These are phyloP conservation scores for Talaromyces islandicus DNA, from an alignment of 2,329 filamentous ascomycete genomes.

Conservation along the genomic window DNA sequence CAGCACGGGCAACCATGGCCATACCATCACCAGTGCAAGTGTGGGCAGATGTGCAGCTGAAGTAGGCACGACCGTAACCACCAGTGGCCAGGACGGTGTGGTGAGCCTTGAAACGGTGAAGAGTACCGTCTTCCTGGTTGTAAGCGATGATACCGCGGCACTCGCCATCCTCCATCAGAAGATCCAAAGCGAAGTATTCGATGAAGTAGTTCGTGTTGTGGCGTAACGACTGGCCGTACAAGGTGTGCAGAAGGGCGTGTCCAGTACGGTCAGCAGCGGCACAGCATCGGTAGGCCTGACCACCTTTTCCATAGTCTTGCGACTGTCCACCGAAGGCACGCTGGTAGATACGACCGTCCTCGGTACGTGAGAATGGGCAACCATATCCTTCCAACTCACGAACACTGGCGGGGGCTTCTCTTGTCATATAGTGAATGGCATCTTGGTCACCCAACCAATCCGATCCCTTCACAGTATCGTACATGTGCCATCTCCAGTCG, in stretches of 20 bases:
- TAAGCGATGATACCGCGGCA: conserved; percentile 96
- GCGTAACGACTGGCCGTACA: conserved; percentile 92
- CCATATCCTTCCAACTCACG: conserved; percentile 97
- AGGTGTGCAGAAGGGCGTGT: conserved; percentile 94
- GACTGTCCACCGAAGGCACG: conserved; percentile 98
- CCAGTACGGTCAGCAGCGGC: conserved; percentile 95
- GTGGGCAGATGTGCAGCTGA: conserved; percentile 95
- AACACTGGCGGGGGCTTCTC: conserved; percentile 84
- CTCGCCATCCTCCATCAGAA: conserved; percentile 96
- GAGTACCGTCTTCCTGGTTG: conserved; percentile 97
- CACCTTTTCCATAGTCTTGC: conserved; percentile 90
- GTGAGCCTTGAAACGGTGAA: conserved; percentile 94
- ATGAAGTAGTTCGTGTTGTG: conserved; percentile 99
- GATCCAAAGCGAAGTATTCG: conserved; percentile 93
- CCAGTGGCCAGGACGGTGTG: conserved; percentile 96
- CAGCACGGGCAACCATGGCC: conserved; percentile 97
- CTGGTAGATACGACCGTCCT: conserved; percentile 97
- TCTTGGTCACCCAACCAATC: conserved; percentile 98
- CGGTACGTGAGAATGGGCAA: conserved; percentile 86
- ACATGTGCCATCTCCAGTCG: conserved; percentile 99
- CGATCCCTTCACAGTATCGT: conserved; percentile 95
- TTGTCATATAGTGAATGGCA: conserved; percentile 97
- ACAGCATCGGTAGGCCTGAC: conserved; percentile 95
- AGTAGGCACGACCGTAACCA: conserved; percentile 96
- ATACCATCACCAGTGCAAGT: conserved; percentile 98